Percentiles rank a stretch among this genome's conserved stretches.
Evolutionary conservation across 1,139 yeast genomes (phyloP).

Genomic region (Candida tunisiensis): DNA sequence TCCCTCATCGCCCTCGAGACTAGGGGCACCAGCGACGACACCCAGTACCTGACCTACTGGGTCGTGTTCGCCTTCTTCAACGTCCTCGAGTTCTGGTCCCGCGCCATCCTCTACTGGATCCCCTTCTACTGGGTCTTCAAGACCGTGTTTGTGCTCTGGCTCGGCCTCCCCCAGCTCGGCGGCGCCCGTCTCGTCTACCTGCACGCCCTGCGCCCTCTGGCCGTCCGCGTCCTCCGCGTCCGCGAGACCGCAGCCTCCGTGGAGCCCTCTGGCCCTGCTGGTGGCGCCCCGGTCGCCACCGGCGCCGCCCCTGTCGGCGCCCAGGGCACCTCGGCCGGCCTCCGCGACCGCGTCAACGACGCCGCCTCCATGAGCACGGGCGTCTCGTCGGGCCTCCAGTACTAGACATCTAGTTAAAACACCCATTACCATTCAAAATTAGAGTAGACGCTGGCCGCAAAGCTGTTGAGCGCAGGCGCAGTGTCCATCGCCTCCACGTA

Average conservation of each 20-base stretch:
- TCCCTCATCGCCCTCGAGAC: slow-evolving; percentile 79
- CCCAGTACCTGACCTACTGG: slow-evolving; percentile 87
- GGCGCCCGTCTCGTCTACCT: slow-evolving; percentile 68
- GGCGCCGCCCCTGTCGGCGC: no score
- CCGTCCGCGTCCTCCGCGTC: slow-evolving; percentile 35
- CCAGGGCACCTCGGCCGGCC: no score
- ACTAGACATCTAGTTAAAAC: no score
- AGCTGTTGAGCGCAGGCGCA: slow-evolving; percentile 59
- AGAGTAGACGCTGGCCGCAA: slow-evolving; percentile 82
- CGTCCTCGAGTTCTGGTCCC: slow-evolving; percentile 91
- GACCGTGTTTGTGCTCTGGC: slow-evolving; percentile 73
- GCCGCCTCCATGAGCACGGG: no score
- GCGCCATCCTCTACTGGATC: slow-evolving; percentile 79
- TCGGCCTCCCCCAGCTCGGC: slow-evolving; percentile 74
- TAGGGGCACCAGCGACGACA: slow-evolving; percentile 50
- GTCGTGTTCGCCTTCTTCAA: slow-evolving; percentile 86
- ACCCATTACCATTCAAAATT: no score
- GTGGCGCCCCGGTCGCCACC: no score
- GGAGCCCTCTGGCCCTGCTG: no score
- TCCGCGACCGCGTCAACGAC: no score
- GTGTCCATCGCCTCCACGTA: slow-evolving; percentile 28
- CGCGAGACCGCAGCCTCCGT: slow-evolving; percentile 3
- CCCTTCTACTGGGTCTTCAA: slow-evolving; percentile 95
- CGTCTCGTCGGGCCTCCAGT: no score
- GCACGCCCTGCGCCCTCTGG: slow-evolving; percentile 50